Percentiles rank a stretch among this genome's conserved stretches.
phyloP scores from a whole-genome alignment of 2,329 filamentous ascomycete genomes.

The Lasiodiplodia hormozganensis region DNA sequence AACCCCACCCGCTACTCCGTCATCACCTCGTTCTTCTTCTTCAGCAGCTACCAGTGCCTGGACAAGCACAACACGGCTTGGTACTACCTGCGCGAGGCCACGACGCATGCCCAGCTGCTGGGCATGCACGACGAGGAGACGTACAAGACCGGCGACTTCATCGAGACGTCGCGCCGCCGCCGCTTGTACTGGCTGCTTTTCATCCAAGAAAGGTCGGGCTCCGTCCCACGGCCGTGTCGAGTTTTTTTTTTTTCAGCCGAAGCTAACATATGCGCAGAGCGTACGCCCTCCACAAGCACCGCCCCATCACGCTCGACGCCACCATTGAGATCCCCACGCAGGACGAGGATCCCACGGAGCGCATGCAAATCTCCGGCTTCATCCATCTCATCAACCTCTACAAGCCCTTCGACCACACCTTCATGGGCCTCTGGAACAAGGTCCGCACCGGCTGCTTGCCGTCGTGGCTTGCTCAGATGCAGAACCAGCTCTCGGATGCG shows the following conservation, averaged over 20 bases:
- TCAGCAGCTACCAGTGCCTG: constrained; percentile 67
- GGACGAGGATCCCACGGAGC: constrained; percentile 60
- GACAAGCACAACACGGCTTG: constrained; percentile 68
- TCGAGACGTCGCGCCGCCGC: constrained; percentile 62
- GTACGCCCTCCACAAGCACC: constrained; percentile 69
- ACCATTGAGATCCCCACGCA: constrained; percentile 62
- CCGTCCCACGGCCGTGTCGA: constrained; percentile 19
- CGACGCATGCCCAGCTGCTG: constrained; percentile 65
- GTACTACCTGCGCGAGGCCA: constrained; percentile 67
- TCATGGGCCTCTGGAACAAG: constrained; percentile 70
- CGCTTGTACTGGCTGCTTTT: constrained; percentile 69
- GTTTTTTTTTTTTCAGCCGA: constrained; percentile 21
- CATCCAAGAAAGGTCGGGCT: constrained; percentile 62
- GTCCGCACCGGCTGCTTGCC: constrained; percentile 54
- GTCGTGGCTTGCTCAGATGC: constrained; percentile 55
- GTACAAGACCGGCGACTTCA: constrained; percentile 57
- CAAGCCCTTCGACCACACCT: constrained; percentile 68
- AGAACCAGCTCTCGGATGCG: constrained; percentile 59
- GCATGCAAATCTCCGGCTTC: constrained; percentile 64
- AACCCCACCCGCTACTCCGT: constrained; percentile 62
- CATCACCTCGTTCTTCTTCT: constrained; percentile 69
- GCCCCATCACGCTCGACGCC: constrained; percentile 66
- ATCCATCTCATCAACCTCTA: constrained; percentile 67
- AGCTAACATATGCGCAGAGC: constrained; percentile 53
- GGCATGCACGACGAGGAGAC: constrained; percentile 65